Conservation (phyloP, 176 grass and related monocot species). For the barley (Hordeum vulgare) region DNA sequence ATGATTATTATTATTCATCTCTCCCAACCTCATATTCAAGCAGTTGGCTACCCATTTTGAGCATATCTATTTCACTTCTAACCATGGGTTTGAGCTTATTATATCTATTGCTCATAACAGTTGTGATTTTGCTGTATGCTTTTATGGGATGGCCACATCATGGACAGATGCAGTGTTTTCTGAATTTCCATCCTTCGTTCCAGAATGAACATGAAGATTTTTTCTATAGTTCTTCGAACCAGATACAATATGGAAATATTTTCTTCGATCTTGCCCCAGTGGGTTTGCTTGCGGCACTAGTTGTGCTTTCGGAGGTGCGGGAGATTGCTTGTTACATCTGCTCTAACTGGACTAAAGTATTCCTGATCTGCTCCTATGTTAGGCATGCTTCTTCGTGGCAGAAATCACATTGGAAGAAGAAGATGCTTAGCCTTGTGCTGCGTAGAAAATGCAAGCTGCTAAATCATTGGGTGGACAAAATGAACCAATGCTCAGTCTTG, state of each 20-base stretch:
- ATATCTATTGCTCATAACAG: too few species aligned
- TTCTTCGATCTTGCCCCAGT: background rate
- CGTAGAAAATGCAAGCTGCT: background rate
- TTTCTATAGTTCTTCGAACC: too few species aligned
- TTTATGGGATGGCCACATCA: too few species aligned
- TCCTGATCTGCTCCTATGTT: background rate
- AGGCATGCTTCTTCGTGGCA: background rate
- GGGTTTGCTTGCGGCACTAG: background rate
- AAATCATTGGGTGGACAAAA: background rate
- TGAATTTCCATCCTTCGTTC: too few species aligned
- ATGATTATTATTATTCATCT: too few species aligned
- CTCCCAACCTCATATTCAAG: too few species aligned
- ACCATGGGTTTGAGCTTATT: background rate
- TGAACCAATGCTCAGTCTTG: background rate
- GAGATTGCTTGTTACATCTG: background rate
- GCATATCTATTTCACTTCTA: background rate
- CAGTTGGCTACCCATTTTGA: background rate
- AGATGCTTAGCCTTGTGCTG: background rate
- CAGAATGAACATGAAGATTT: too few species aligned
- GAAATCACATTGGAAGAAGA: background rate
- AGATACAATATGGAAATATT: too few species aligned
- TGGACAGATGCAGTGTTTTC: too few species aligned
- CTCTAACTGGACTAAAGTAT: conserved; percentile 22
- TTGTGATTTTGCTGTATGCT: too few species aligned
- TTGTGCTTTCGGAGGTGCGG: background rate